These are phyloP conservation scores for Beauveria sp. DNA, from an alignment of 2,329 filamentous ascomycete genomes.

Conservation along the genomic window DNA sequence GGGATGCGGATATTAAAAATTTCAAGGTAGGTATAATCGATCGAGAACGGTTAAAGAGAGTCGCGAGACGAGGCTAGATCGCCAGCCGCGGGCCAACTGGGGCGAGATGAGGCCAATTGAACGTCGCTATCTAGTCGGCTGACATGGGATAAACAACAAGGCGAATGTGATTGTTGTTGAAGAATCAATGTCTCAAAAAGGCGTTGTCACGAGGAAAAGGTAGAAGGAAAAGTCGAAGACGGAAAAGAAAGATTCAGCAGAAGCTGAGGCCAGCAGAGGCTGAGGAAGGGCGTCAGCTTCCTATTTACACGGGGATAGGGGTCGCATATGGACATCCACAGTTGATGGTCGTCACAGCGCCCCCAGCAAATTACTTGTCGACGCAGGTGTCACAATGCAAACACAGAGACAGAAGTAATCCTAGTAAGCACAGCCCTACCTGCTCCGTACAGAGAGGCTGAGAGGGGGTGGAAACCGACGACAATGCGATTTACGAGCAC, in stretches of 20 bases:
- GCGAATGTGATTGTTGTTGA: neutral
- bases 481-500: neutral
- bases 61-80: neutral
- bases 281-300: slow-evolving; percentile 1
- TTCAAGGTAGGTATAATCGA: neutral
- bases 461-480: neutral
- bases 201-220: neutral
- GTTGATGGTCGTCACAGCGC: neutral
- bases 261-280: neutral
- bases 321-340: slow-evolving; percentile 1
- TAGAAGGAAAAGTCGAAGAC: neutral
- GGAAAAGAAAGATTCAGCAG: neutral
- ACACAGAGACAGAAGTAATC: neutral
- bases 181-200: neutral
- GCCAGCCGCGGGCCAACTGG: neutral
- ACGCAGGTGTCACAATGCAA: neutral
- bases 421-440: slow-evolving; percentile 10
- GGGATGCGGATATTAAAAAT: neutral
- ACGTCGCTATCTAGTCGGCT: neutral
- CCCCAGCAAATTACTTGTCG: slow-evolving; percentile 5
- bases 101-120: neutral
- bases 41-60: neutral
- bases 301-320: slow-evolving; percentile 4
- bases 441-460: neutral
- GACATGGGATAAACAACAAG: neutral